Evolutionary conservation across 176 grass and related monocot genomes (phyloP).

Genomic region (Lolium perenne): DNA sequence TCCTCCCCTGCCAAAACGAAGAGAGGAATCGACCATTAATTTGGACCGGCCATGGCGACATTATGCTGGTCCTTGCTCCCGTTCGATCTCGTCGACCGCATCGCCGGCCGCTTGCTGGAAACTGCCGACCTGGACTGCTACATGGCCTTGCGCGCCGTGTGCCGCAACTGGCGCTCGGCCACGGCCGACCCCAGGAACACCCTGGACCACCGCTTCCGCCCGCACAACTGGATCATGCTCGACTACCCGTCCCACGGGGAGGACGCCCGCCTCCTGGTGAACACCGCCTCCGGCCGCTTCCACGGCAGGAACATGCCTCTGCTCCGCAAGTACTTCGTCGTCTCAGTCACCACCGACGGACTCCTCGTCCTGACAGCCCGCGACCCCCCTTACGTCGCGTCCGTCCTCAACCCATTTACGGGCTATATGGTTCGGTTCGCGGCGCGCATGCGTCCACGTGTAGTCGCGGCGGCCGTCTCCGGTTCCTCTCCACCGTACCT

Average conservation of each 20-base stretch:
- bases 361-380: not conserved
- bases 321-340: not conserved
- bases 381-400: not conserved
- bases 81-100: not conserved
- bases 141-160: not conserved
- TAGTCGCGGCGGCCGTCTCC: not conserved
- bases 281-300: constrained; percentile 5
- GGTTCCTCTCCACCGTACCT: not conserved
- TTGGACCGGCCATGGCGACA: not conserved
- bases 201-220: constrained; percentile 13
- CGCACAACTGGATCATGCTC: constrained; percentile 7
- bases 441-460: not conserved
- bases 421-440: not conserved
- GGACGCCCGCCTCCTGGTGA: not conserved
- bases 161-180: not conserved
- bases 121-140: not conserved
- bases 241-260: not conserved
- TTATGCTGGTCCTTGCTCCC: not conserved
- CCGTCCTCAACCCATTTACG: not conserved
- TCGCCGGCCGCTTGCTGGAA: not conserved
- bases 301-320: not conserved
- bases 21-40: not conserved
- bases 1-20: not conserved
- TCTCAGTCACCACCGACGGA: not conserved
- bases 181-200: not conserved